Base-by-base conservation (phyloP, 345 rosid genomes). In the Moricandia moricandioides region DNA sequence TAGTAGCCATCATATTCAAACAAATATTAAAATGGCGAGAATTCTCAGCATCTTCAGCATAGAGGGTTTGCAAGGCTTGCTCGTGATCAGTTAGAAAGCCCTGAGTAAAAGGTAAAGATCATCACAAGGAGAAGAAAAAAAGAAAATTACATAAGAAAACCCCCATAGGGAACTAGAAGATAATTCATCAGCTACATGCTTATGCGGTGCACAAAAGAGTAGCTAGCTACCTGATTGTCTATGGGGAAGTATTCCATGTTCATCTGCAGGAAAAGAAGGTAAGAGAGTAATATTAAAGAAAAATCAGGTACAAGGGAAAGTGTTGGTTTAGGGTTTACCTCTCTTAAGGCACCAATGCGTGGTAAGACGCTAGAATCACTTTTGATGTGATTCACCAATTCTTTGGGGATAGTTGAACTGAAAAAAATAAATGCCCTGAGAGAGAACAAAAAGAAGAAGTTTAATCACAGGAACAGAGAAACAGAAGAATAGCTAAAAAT, bases 61-160 rank as follows among this genome's bases (percentile, higher is more conserved):
- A 88, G 71, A 94, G 90, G 21, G 84, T 91, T 37, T 76, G 85
- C 47, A 91, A 62, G 24, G 97, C 95, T 71, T 82, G 85, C 13
- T 91, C 96, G 12, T 94, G 98, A 70, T 94, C 98, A 70, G 98
- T 94, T 57, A 87, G 69, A 84, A 94, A 94, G 55, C 82, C 98
- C 98, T 93, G 90, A 73, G 81, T 67, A 64, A 43, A 33, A 33
- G 0, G 8, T 33, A 5, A n/a, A 12, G 47, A 43, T 43, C 21
- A 49, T 49, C 55, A n/a, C n/a, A n/a, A n/a, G n/a, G n/a, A n/a
- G n/a, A n/a, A n/a, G n/a, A n/a, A n/a, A n/a, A n/a, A n/a, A n/a
- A n/a, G n/a, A 10, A 13, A 39, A 39, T 11, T 39, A 39, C 47
- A 11, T 39, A 39, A 11, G 47, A 39, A 11, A 39, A 12, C 7